Base-by-base conservation (phyloP, 345 rosid genomes). In the Arabidopsis suecica region DNA sequence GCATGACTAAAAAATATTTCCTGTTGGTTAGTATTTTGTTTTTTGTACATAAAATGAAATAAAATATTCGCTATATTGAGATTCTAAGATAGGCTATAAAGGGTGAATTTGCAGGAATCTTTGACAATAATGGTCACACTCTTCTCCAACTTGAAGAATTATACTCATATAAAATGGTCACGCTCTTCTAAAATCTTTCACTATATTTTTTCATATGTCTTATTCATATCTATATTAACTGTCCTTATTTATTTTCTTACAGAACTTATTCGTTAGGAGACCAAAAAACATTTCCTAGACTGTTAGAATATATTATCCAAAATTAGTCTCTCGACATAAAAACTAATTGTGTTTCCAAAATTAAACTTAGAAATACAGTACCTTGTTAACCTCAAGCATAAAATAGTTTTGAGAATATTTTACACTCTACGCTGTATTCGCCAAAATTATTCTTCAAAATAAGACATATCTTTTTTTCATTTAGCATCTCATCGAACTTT, bases 101-200 rank as follows among this genome's bases (percentile, higher is more conserved):
- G 30, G 55, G 55, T 50, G 55, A 50, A 20, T 20, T 50, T 50
- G 55, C 22, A 50, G 13, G 30, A 50, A 50, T 50, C 30, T 50
- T 50, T 23, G 55, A 20, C 30, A 48, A 48, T 7, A 45, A 3
- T 16, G 53, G 53, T 48, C 23, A 48, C 53, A 48, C 25, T 48
- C 10, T 22, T 16, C 22, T 48, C 5, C 53, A 48, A 18, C 22
- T 48, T 48, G 53, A 48, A 18, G 53, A 48, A 48, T 48, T 9
- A 18, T 7, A 18, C 23, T 16, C 18, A 7, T 18, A 2, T 16
- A 48, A 9, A 48, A 16, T 48, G 25, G 25, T 48, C 53, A 48
- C 25, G 1, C 23, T 48, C 53, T 6, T 7, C 23, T 48, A 48
- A 48, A 48, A 16, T 7, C 9, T 48, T 48, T 16, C 9, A 44